Evolutionary conservation across 352 stramenopile genomes (phyloP), one percentile per base, ranked within the genome.

Genomic region (Pythium chondricola): DNA sequence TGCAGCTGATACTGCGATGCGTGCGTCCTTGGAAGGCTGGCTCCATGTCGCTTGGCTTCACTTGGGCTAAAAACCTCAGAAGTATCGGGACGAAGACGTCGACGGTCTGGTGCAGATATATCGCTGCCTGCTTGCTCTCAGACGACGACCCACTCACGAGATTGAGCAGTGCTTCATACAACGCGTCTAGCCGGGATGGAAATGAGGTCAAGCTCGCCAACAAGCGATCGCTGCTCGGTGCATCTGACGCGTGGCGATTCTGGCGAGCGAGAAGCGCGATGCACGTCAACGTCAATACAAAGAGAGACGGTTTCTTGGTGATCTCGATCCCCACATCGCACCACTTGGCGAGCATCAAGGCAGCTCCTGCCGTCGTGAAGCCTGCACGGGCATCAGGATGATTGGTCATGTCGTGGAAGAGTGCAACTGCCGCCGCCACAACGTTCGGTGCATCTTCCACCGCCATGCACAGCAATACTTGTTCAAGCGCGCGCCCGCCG

Each of bases 1-100:
- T 79, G 32, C 73, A 86, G 50, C 80, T 92, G 30, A 89, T 77
- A 51, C 73, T 87, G 25, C 76, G 74, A 36, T 88, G 77, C 8
- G 40, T 56, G 24, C 61, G 26, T 13, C 50, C 81, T 41, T 88
- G 77, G 16, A 68, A 61, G 1, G 56, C 37, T 17, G 74, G 68
- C 8, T 72, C 58, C 72, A 82, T 85, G 44, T 67, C 71, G 38
- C 65, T 84, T 16, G 74, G 71, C 17, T 46, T 71, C 9, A 81
- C 69, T 55, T 75, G 73, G 1, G 67, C 57, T 2, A 92, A 31
- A 51, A 85, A 74, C 11, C 47, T 24, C 21, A 92, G 44, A 1
- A 92, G 37, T 1, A 66, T 69, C 5, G 64, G 50, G 9, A 43
- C 30, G 17, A 92, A 57, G 4, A 73, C 65, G 24, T 71, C 47